phyloP scores from a whole-genome alignment of 345 rosid species.

The Salix udensis region DNA sequence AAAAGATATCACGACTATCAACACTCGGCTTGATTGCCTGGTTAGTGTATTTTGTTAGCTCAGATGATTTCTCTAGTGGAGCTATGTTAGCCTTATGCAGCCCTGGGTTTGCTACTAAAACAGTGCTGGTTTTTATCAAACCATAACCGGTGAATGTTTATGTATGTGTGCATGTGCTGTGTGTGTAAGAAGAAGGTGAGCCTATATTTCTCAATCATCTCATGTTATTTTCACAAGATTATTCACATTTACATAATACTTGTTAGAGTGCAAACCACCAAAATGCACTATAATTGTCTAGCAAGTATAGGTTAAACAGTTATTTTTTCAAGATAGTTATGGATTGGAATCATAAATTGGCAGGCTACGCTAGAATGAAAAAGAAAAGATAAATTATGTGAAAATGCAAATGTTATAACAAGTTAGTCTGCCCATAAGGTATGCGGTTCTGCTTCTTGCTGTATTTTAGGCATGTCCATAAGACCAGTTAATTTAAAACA shows the following conservation, averaged over 20 bases:
- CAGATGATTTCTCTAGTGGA: slow-evolving; percentile 16
- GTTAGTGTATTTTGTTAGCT: slow-evolving; percentile 43
- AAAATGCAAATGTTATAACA: background rate
- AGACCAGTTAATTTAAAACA: background rate
- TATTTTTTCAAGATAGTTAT: background rate
- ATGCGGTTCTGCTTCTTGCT: background rate
- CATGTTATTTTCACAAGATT: background rate
- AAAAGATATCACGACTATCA: slow-evolving; percentile 89
- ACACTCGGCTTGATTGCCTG: slow-evolving; percentile 90
- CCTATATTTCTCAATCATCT: slow-evolving; percentile 1
- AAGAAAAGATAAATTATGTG: background rate
- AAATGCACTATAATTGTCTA: background rate
- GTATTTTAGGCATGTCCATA: background rate
- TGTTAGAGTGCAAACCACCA: background rate
- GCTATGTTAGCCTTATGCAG: slow-evolving; percentile 1
- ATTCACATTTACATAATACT: background rate
- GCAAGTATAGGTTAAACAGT: background rate
- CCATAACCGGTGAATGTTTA: no score
- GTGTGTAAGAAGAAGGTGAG: background rate
- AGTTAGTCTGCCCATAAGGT: background rate
- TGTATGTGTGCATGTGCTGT: no score
- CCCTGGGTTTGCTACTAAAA: no score
- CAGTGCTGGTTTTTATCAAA: no score
- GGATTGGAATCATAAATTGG: background rate
- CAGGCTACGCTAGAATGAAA: background rate